A percentile compares a stretch with the other conserved stretches of the same genome.
These are phyloP conservation scores for Monosporozyma servazzii DNA, from an alignment of 805 yeast genomes.

Conservation along the genomic window DNA sequence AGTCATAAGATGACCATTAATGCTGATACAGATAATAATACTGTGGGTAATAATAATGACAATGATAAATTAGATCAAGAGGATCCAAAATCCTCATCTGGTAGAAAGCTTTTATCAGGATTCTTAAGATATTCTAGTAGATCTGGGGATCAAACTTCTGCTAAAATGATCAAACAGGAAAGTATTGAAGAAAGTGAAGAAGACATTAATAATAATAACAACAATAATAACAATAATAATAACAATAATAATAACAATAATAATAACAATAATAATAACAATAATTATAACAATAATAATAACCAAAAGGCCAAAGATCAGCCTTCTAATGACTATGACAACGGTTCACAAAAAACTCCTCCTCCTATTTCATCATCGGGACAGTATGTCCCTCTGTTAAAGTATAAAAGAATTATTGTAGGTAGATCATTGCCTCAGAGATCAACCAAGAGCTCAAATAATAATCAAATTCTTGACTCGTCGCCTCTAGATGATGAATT, in stretches of 20 bases:
- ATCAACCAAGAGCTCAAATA: not conserved
- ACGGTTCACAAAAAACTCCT: not conserved
- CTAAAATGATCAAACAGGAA: not conserved
- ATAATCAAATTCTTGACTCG: not conserved
- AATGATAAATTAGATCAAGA: not conserved
- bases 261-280: not conserved
- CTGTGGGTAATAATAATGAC: not conserved
- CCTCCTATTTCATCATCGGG: not conserved
- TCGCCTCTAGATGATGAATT: not conserved
- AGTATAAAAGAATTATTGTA: conserved; percentile 13
- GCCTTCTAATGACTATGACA: not conserved
- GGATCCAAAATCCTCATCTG: conserved; percentile 1
- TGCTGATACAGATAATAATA: not conserved
- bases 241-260: not conserved
- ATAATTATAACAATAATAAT: not conserved
- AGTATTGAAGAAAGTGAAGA: not conserved
- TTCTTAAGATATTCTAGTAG: conserved; percentile 1
- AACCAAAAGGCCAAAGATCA: not conserved
- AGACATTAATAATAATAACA: not conserved
- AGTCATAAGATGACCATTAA: not conserved
- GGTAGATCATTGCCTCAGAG: conserved; percentile 13
- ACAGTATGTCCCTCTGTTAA: not conserved
- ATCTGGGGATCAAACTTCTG: not conserved
- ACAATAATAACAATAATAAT: not conserved
- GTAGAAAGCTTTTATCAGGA: not conserved